Conservation (phyloP, 2,329 filamentous ascomycete species). For the Colletotrichum sidae region DNA sequence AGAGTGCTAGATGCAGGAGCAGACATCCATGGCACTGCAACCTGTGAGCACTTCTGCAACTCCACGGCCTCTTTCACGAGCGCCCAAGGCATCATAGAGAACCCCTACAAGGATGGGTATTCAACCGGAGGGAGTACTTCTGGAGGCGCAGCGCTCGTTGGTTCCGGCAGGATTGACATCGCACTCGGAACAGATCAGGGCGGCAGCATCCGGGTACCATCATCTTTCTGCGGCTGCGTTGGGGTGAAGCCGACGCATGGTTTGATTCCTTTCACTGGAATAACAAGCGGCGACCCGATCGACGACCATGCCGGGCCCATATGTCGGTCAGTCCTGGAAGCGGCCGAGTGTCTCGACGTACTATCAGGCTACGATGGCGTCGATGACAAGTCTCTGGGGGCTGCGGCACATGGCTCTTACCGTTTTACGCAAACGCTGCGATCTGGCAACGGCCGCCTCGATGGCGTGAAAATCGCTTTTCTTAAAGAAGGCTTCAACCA, state of each 20-base stretch:
- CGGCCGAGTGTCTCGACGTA: slow-evolving; percentile 55
- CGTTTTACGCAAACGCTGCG: slow-evolving; percentile 41
- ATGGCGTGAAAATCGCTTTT: slow-evolving; percentile 54
- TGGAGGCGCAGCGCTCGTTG: slow-evolving; percentile 59
- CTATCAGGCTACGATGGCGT: slow-evolving; percentile 62
- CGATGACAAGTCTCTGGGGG: slow-evolving; percentile 56
- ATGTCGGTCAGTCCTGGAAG: slow-evolving; percentile 52
- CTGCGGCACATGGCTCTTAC: slow-evolving; percentile 44
- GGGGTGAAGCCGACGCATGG: slow-evolving; percentile 65
- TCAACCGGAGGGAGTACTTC: slow-evolving; percentile 62
- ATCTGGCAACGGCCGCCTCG: slow-evolving; percentile 39
- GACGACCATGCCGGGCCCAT: slow-evolving; percentile 64
- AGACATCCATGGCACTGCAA: slow-evolving; percentile 60
- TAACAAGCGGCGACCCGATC: slow-evolving; percentile 59
- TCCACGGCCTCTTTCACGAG: slow-evolving; percentile 60
- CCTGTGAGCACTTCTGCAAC: slow-evolving; percentile 66
- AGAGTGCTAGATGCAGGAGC: slow-evolving; percentile 63
- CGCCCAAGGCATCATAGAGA: slow-evolving; percentile 59
- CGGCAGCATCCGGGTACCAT: slow-evolving; percentile 58
- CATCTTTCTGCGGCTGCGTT: slow-evolving; percentile 53
- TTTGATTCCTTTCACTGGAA: slow-evolving; percentile 63
- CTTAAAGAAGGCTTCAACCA: slow-evolving; percentile 58
- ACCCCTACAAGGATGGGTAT: slow-evolving; percentile 57
- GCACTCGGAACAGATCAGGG: slow-evolving; percentile 62
- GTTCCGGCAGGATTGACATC: slow-evolving; percentile 55